Conservation (phyloP, 1,284 basidiomycete genomes). For the Boletus calvinii region DNA sequence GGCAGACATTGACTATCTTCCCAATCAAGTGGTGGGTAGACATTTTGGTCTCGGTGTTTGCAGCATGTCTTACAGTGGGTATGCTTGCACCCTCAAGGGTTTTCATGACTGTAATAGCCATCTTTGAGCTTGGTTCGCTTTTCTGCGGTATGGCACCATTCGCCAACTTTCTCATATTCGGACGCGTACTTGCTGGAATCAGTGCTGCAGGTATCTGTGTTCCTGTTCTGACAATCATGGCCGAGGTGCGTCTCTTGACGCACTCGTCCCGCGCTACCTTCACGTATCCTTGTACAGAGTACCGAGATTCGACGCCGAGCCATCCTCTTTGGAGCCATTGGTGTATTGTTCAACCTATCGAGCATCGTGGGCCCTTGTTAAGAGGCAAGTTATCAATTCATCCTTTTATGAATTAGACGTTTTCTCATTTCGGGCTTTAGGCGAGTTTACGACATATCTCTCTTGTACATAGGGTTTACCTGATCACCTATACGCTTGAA, state of each 20-base stretch:
- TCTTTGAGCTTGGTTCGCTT: too few species aligned
- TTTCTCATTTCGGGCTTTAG: constrained; percentile 8
- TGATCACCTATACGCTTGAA: not conserved
- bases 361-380: constrained; percentile 19
- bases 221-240: constrained; percentile 15
- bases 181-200: constrained; percentile 39
- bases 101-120: too few species aligned
- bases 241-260: constrained; percentile 4
- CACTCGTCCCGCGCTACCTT: not conserved
- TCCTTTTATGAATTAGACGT: not conserved
- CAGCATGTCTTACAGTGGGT: not conserved
- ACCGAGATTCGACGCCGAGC: constrained; percentile 11
- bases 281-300: not conserved
- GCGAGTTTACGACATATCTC: constrained; percentile 11
- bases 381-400: constrained; percentile 4
- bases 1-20: constrained; percentile 13
- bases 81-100: too few species aligned
- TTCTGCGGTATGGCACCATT: too few species aligned
- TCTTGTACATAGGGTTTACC: constrained; percentile 15
- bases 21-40: constrained; percentile 13
- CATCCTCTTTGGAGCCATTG: constrained; percentile 15
- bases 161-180: constrained; percentile 46
- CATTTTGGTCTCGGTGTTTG: constrained; percentile 6
- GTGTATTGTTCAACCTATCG: constrained; percentile 12
- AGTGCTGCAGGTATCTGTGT: constrained; percentile 31